phyloP scores from a whole-genome alignment of 202 grass and related monocot genomes.

The Elaeis oleifera region DNA sequence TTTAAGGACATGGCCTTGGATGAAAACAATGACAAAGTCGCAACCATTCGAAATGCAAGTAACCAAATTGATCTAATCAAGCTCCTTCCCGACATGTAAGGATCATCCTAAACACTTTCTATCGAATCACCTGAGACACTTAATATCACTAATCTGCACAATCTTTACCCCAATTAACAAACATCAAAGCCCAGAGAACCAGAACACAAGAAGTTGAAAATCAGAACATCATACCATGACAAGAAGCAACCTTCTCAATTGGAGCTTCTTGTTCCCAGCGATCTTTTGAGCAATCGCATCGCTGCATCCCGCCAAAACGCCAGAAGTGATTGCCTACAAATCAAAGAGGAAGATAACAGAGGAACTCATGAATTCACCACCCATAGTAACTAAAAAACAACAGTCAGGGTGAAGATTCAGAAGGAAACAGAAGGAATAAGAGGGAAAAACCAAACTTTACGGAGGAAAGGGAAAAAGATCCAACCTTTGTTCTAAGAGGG shows the following conservation, averaged over 20 bases:
- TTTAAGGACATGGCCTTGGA: no score
- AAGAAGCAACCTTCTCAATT: conserved; percentile 70
- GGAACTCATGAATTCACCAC: neutral
- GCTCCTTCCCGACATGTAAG: no score
- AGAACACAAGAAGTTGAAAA: neutral
- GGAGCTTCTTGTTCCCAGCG: conserved; percentile 52
- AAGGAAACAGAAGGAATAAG: neutral
- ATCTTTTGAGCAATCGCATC: conserved; percentile 82
- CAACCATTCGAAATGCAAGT: no score
- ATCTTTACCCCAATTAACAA: no score
- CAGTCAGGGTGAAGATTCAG: neutral
- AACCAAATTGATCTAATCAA: no score
- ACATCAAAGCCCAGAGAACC: no score
- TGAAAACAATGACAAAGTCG: no score
- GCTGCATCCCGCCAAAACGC: conserved; percentile 77
- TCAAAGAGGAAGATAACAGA: neutral
- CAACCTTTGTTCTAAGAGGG: conserved; percentile 80
- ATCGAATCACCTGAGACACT: no score
- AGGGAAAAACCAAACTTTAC: neutral
- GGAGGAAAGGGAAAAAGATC: conserved; percentile 1
- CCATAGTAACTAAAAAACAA: neutral
- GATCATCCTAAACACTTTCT: no score
- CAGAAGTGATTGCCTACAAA: conserved; percentile 62
- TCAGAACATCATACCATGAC: conserved; percentile 42
- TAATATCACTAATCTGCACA: no score